Evolutionary conservation across 1,139 yeast genomes (phyloP).

Genomic region (Saccharomyces hybrid): DNA sequence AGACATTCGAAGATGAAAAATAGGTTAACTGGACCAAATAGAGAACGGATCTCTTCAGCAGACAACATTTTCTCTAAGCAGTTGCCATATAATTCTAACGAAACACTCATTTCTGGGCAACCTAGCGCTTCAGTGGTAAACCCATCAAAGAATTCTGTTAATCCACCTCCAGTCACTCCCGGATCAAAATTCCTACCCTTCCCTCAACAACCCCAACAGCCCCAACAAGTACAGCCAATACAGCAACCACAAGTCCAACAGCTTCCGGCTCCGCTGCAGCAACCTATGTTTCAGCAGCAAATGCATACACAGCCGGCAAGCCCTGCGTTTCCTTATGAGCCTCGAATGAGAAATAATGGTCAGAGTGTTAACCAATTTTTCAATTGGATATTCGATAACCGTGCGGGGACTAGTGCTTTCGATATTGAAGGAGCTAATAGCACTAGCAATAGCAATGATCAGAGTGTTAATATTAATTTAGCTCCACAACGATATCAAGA

Average conservation of each 20-base stretch:
- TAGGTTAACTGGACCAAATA: background rate
- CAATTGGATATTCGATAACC: slow-evolving; percentile 21
- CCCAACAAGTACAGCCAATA: background rate
- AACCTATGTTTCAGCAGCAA: background rate
- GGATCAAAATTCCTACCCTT: slow-evolving; percentile 3
- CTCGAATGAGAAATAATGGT: slow-evolving; percentile 2
- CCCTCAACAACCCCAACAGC: slow-evolving; percentile 8
- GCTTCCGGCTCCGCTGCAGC: slow-evolving; percentile 2
- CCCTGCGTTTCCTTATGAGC: background rate
- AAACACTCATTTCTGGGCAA: background rate
- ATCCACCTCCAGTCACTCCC: background rate
- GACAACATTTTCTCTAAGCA: background rate
- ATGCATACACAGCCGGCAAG: slow-evolving; percentile 1
- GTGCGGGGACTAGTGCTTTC: background rate
- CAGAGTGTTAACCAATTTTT: slow-evolving; percentile 15
- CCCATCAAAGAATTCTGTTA: slow-evolving; percentile 2
- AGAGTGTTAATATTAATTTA: background rate
- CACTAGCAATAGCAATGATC: background rate
- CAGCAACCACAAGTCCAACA: slow-evolving; percentile 3
- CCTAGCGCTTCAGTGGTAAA: background rate
- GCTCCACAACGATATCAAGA: background rate
- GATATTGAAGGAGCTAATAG: background rate
- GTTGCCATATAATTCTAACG: background rate
- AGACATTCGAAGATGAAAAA: slow-evolving; percentile 35
- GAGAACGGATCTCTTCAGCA: slow-evolving; percentile 3